These are phyloP conservation scores for Castanospermum australe DNA, from an alignment of 306 rosid genomes.

Conservation along the genomic window DNA sequence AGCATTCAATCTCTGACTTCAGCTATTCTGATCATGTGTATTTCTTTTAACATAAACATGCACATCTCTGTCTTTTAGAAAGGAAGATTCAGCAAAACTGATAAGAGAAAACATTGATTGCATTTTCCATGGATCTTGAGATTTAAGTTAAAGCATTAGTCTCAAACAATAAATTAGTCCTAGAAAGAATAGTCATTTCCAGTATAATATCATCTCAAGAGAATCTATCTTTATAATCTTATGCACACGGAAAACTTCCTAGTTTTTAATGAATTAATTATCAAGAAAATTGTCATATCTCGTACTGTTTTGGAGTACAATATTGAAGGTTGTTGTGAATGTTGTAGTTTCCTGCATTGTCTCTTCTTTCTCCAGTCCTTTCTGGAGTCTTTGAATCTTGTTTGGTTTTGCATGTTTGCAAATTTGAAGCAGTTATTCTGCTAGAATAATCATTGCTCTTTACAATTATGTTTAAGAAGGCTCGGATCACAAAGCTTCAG, in stretches of 20 bases:
- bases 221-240: neutral
- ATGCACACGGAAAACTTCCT: neutral
- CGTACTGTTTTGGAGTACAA: neutral
- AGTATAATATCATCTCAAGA: slow-evolving; percentile 1
- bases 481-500: slow-evolving; percentile 61
- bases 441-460: neutral
- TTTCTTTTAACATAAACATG: slow-evolving; percentile 18
- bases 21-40: slow-evolving; percentile 6
- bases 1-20: slow-evolving; percentile 15
- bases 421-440: neutral
- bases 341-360: neutral
- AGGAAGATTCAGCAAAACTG: slow-evolving; percentile 17
- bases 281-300: neutral
- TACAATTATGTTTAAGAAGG: slow-evolving; percentile 43
- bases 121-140: slow-evolving; percentile 9
- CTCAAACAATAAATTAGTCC: neutral
- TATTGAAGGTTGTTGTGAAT: neutral
- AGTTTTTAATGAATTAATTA: neutral
- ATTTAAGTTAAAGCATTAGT: neutral
- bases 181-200: neutral
- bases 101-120: neutral
- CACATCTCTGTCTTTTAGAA: slow-evolving; percentile 8
- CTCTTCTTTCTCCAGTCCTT: neutral
- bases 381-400: neutral
- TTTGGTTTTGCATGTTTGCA: neutral